These are phyloP conservation scores for Erysiphe neolycopersici DNA, from an alignment of 2,329 filamentous ascomycete species.

Conservation along the genomic window DNA sequence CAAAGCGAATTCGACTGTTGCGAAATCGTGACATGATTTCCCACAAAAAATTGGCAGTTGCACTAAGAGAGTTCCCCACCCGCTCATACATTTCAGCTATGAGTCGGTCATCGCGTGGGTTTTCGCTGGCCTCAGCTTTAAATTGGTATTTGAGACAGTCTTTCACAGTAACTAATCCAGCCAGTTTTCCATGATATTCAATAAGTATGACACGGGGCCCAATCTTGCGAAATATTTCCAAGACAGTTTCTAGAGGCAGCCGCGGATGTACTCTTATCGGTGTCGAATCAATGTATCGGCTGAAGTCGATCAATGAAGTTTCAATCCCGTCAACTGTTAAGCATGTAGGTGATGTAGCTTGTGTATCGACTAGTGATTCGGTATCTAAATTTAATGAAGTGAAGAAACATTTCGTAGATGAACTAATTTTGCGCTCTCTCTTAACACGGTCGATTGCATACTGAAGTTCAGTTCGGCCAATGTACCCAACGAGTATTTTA, in stretches of 20 bases:
- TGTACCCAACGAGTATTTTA: constrained; percentile 64
- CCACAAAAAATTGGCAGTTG: constrained; percentile 29
- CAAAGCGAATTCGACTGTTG: constrained; percentile 23
- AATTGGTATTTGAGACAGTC: constrained; percentile 96
- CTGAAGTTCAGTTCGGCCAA: constrained; percentile 65
- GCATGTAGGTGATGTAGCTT: constrained; percentile 14
- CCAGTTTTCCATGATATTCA: constrained; percentile 63
- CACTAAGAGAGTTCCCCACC: constrained; percentile 32
- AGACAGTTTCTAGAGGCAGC: constrained; percentile 79
- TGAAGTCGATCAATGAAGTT: constrained; percentile 45
- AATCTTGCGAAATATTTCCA: constrained; percentile 97
- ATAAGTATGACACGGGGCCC: constrained; percentile 80
- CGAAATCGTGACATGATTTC: constrained; percentile 24
- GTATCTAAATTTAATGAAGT: constrained; percentile 20
- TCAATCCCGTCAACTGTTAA: constrained; percentile 33
- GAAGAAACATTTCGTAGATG: constrained; percentile 50
- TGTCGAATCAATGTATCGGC: constrained; percentile 65
- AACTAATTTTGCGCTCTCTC: constrained; percentile 36
- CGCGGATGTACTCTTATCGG: constrained; percentile 79
- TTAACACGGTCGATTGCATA: constrained; percentile 70
- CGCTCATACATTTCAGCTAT: constrained; percentile 18
- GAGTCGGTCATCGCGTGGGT: constrained; percentile 28
- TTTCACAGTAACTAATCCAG: constrained; percentile 79
- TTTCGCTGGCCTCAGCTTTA: constrained; percentile 71
- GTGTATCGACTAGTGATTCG: constrained; percentile 6